Evolutionary conservation across 2,329 filamentous ascomycete genomes (phyloP).

Genomic region (Pseudocercospora musae): DNA sequence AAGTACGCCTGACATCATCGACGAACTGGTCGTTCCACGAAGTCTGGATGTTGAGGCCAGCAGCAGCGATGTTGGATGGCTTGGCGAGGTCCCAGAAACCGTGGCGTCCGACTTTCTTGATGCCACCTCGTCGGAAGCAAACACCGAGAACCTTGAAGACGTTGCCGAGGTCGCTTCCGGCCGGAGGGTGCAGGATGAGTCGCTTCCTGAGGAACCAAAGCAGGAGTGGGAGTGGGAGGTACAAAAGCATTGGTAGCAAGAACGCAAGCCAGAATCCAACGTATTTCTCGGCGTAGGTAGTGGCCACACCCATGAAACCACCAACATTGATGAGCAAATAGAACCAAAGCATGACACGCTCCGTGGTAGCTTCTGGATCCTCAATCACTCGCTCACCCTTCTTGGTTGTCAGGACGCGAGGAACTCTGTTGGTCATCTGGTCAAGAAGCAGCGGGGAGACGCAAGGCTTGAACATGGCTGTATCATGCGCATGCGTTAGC

Average conservation of each 20-base stretch:
- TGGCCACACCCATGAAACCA: constrained; percentile 22
- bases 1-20: constrained; percentile 64
- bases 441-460: constrained; percentile 54
- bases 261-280: constrained; percentile 65
- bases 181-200: constrained; percentile 26
- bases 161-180: constrained; percentile 26
- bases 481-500: neutral
- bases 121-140: constrained; percentile 18
- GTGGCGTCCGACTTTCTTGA: constrained; percentile 18
- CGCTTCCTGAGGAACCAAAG: constrained; percentile 30
- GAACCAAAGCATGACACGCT: constrained; percentile 58
- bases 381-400: constrained; percentile 46
- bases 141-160: constrained; percentile 25
- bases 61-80: constrained; percentile 28
- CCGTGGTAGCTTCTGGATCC: constrained; percentile 46
- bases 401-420: constrained; percentile 39
- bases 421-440: constrained; percentile 41
- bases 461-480: constrained; percentile 66
- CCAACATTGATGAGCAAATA: constrained; percentile 69
- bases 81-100: constrained; percentile 31
- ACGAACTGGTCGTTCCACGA: constrained; percentile 67
- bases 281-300: constrained; percentile 59
- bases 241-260: constrained; percentile 59
- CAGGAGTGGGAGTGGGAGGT: constrained; percentile 46
- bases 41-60: constrained; percentile 19